These are phyloP conservation scores for Sindora glabra DNA, from an alignment of 306 rosid species.

Conservation along the genomic window DNA sequence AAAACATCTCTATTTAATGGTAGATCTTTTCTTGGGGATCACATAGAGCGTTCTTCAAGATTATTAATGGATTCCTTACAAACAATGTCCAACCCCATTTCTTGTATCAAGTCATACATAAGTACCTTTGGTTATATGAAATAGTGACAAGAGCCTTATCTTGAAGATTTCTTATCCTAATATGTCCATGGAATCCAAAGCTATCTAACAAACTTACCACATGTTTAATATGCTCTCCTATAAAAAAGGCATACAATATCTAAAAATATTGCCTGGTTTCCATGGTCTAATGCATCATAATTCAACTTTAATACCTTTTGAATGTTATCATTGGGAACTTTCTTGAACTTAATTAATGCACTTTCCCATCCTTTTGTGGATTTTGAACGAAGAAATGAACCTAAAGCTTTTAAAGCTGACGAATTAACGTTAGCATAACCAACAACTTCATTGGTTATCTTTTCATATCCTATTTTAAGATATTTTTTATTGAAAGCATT, in stretches of 20 bases:
- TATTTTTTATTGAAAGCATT: neutral
- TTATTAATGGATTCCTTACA: slow-evolving; percentile 5
- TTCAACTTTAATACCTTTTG: neutral
- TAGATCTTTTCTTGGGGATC: neutral
- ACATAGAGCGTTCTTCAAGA: slow-evolving; percentile 2
- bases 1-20: neutral
- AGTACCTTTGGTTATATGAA: too few relatives aligned
- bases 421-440: slow-evolving; percentile 4
- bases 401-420: slow-evolving; percentile 9
- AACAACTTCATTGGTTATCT: neutral
- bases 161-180: neutral
- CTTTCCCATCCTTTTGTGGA: neutral
- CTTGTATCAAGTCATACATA: slow-evolving; percentile 28
- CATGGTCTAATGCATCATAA: neutral
- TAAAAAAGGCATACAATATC: slow-evolving; percentile 25
- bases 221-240: neutral
- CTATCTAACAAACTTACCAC: slow-evolving; percentile 1
- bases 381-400: neutral
- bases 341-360: neutral
- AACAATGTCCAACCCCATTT: slow-evolving; percentile 20
- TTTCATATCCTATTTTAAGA: neutral
- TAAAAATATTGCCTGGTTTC: neutral
- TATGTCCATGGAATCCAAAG: slow-evolving; percentile 1
- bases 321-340: neutral
- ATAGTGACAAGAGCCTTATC: slow-evolving; percentile 9